phyloP scores from a whole-genome alignment of 2,329 filamentous ascomycete species.

The Paecilomyces variotii region DNA sequence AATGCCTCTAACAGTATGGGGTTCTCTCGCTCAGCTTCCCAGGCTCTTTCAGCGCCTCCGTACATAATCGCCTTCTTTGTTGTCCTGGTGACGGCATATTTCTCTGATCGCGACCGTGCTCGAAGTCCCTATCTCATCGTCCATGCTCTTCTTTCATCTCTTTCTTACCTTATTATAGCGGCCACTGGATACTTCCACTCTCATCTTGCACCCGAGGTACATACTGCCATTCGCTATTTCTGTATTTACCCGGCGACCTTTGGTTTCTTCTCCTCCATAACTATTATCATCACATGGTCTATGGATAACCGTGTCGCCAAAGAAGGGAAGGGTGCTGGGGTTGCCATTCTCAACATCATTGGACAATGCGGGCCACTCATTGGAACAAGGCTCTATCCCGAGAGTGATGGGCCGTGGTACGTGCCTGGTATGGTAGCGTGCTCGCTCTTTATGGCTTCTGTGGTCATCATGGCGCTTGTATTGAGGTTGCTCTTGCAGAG shows the following conservation, averaged over 20 bases:
- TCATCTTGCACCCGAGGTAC: conserved; percentile 21
- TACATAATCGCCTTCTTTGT: conserved; percentile 67
- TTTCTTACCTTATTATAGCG: conserved; percentile 53
- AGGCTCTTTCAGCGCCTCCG: conserved; percentile 73
- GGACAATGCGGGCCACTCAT: conserved; percentile 71
- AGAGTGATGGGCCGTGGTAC: conserved; percentile 53
- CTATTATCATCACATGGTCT: conserved; percentile 78
- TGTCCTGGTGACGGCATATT: conserved; percentile 63
- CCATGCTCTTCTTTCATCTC: conserved; percentile 63
- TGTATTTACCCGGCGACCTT: conserved; percentile 70
- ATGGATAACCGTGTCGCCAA: conserved; percentile 74
- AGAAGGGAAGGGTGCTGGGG: conserved; percentile 63
- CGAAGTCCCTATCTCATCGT: conserved; percentile 60
- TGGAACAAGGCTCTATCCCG: conserved; percentile 59
- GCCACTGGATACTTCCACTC: conserved; percentile 40
- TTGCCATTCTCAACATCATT: conserved; percentile 72
- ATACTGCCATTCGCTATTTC: conserved; percentile 52
- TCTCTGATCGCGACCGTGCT: conserved; percentile 59
- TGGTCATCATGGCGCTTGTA: conserved; percentile 48
- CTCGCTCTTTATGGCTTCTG: conserved; percentile 54
- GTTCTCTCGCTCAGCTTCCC: conserved; percentile 57
- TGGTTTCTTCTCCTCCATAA: conserved; percentile 79
- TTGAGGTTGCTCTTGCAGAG: conserved; percentile 48
- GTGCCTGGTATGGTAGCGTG: conserved; percentile 56
- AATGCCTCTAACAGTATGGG: conserved; percentile 49